Conservation (phyloP, 2,329 filamentous ascomycete species). For the Plectosphaerella cucumerina region DNA sequence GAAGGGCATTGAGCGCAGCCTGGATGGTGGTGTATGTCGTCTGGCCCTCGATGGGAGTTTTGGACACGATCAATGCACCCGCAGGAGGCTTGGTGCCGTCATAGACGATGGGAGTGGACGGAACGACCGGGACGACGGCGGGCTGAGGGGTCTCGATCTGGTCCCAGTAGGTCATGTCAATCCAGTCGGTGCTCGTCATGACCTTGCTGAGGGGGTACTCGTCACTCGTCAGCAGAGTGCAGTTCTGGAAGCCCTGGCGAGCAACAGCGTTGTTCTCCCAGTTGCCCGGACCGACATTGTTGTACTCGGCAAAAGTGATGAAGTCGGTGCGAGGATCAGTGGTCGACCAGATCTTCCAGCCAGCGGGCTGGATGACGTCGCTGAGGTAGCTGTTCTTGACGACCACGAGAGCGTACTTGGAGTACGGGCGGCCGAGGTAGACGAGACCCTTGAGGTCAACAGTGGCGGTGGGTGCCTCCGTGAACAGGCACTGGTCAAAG, state of each 20-base stretch:
- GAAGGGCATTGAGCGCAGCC: constrained; percentile 14
- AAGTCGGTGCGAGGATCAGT: constrained; percentile 33
- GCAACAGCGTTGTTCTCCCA: constrained; percentile 47
- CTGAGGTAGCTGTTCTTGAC: constrained; percentile 43
- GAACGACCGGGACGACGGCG: constrained; percentile 25
- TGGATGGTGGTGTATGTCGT: constrained; percentile 16
- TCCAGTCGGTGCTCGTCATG: constrained; percentile 19
- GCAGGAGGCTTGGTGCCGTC: constrained; percentile 20
- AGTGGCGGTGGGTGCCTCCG: constrained; percentile 38
- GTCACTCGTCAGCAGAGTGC: constrained; percentile 17
- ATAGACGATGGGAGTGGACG: constrained; percentile 25
- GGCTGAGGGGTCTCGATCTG: constrained; percentile 14
- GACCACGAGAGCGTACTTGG: constrained; percentile 43
- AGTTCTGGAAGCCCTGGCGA: constrained; percentile 15
- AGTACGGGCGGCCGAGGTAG: constrained; percentile 51
- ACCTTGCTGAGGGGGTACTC: constrained; percentile 16
- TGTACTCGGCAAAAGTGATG: constrained; percentile 48
- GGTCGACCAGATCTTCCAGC: constrained; percentile 44
- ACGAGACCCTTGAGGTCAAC: constrained; percentile 26
- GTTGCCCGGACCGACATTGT: constrained; percentile 44
- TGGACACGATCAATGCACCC: constrained; percentile 23
- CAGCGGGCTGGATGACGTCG: constrained; percentile 45
- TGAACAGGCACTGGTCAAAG: constrained; percentile 36
- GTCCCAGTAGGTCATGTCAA: constrained; percentile 20
- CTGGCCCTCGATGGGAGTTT: constrained; percentile 11